Evolutionary conservation across 1,284 basidiomycete species (phyloP), one percentile per base, ranked within the genome.

Genomic region (Fistulinella cinereoalba): DNA sequence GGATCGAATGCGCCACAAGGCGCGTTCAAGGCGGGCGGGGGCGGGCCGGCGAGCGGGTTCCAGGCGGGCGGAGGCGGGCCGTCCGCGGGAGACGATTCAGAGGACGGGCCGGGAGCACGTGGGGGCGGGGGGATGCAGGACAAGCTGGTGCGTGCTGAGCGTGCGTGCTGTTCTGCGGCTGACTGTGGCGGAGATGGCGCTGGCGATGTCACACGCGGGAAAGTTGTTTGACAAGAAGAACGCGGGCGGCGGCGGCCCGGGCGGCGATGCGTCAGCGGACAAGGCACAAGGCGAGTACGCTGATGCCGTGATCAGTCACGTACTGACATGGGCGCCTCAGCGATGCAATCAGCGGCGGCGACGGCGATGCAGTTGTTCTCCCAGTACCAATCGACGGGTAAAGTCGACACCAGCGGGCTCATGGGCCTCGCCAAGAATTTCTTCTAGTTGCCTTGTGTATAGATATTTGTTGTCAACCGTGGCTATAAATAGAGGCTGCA

Each of bases 151-250:
- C 2, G 65, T 52, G 22, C 4, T 18, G 37, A 22, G 31, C n/a
- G 10, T 11, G 18, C 15, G 36, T n/a, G 34, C 18, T 3, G 15
- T 22, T 34, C 5, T 11, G 10, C 13, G 24, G n/a, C 46, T 56
- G 41, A 59, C 12, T 24, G 18, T 11, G 11, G 31, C 7, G 6
- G 15, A 65, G 63, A 54, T 68, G 51, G 47, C 55, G 0, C 51
- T 65, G 13, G 64, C 64, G n/a, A 65, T 65, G 64, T 49, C 65
- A 5, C 65, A 65, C 0, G 64, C 64, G 1, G 64, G 65, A 3
- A 68, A 66, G 36, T 15, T 65, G 27, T 65, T 65, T 16, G 64
- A 65, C 23, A 68, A 65, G 58, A 68, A 65, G 55, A 62, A 57
- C 19, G 54, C 41, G 16, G 60, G 58, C 7, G 38, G 51, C 9